Percentiles rank a stretch among this genome's conserved stretches.
Evolutionary conservation across 176 grass and related monocot genomes (phyloP).

Genomic region (Musa beccarii): DNA sequence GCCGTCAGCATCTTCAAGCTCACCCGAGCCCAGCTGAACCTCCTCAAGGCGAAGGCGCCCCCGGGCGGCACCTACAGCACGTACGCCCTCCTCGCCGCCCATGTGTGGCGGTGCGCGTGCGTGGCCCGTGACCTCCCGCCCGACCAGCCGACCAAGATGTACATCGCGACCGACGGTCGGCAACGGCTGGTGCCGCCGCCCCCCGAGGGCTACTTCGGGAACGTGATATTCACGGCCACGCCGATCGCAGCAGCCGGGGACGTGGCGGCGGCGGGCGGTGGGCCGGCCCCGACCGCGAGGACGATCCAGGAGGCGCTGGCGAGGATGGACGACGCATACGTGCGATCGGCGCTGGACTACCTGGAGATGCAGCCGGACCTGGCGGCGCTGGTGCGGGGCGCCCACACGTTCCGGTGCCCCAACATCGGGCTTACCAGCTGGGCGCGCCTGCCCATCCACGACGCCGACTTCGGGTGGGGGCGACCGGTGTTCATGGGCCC

Average conservation of each 20-base stretch:
- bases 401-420: slow-evolving; percentile 71
- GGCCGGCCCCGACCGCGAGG: slow-evolving; percentile 25
- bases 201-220: slow-evolving; percentile 77
- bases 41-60: slow-evolving; percentile 24
- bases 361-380: slow-evolving; percentile 68
- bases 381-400: slow-evolving; percentile 54
- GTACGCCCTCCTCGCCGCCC: slow-evolving; percentile 47
- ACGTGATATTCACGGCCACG: slow-evolving; percentile 84
- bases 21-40: slow-evolving; percentile 32
- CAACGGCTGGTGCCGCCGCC: slow-evolving; percentile 51
- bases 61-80: slow-evolving; percentile 38
- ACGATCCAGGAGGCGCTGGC: slow-evolving; percentile 56
- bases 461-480: slow-evolving; percentile 77
- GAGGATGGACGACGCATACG: slow-evolving; percentile 57
- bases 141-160: slow-evolving; percentile 70
- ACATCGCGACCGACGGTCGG: slow-evolving; percentile 59
- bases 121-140: slow-evolving; percentile 48
- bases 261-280: slow-evolving; percentile 14
- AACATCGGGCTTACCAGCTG: slow-evolving; percentile 88
- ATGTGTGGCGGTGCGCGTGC: slow-evolving; percentile 75
- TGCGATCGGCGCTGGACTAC: slow-evolving; percentile 73
- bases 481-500: slow-evolving; percentile 88
- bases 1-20: slow-evolving; percentile 79
- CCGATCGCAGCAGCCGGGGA: slow-evolving; percentile 48
- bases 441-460: slow-evolving; percentile 70